phyloP scores from a whole-genome alignment of 768 basidiomycete genomes.

The Mycena sanguinolenta region DNA sequence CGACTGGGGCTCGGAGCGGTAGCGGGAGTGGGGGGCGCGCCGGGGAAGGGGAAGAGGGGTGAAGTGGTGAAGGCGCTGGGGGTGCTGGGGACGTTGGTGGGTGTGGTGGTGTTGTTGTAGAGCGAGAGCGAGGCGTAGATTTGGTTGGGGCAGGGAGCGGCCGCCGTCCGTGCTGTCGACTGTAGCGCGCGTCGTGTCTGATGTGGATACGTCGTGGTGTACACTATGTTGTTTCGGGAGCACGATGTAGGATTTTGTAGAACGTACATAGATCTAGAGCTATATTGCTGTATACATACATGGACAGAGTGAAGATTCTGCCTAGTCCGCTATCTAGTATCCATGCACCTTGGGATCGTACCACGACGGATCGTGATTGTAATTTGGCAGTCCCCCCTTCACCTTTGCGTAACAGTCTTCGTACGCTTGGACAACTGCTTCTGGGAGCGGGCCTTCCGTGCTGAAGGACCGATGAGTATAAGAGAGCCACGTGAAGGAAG shows the following conservation, averaged over 20 bases:
- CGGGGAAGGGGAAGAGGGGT: not conserved
- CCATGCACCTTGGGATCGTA: constrained; percentile 30
- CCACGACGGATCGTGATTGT: constrained; percentile 30
- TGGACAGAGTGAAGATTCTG: too few species aligned
- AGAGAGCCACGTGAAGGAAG: not conserved
- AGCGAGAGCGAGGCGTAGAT: not conserved
- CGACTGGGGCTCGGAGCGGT: constrained; percentile 16
- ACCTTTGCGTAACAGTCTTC: constrained; percentile 61
- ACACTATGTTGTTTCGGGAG: too few species aligned
- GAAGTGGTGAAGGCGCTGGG: constrained; percentile 13
- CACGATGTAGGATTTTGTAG: too few species aligned
- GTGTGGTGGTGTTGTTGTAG: constrained; percentile 18
- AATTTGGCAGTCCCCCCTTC: constrained; percentile 37
- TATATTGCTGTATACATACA: too few species aligned
- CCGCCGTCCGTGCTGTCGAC: too few species aligned
- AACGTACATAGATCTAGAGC: too few species aligned
- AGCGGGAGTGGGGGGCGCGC: not conserved
- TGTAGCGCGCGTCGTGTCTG: too few species aligned
- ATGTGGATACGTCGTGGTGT: too few species aligned
- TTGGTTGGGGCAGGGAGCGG: not conserved
- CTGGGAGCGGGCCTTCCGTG: constrained; percentile 65
- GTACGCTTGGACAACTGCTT: constrained; percentile 60
- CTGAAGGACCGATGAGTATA: constrained; percentile 22
- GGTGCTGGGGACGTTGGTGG: constrained; percentile 21
- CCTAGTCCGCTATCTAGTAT: not conserved